Percentiles rank a stretch among this genome's conserved stretches.
phyloP scores from a whole-genome alignment of 371 early-diverging fungal species.

The Mucor plumbeus region DNA sequence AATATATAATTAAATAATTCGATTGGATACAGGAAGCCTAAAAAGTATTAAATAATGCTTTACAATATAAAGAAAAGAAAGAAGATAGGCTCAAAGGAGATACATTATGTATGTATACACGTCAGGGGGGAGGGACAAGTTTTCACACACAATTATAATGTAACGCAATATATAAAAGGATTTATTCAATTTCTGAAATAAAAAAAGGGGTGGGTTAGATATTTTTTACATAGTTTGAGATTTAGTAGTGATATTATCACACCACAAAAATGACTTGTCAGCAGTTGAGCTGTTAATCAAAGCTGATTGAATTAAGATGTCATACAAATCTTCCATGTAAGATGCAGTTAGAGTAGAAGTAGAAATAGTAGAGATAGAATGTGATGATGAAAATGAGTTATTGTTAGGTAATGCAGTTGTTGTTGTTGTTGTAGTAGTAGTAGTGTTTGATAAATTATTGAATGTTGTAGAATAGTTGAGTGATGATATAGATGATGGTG shows the following conservation, averaged over 20 bases:
- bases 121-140: too few relatives aligned
- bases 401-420: constrained; percentile 7
- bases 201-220: background rate
- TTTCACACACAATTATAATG: background rate
- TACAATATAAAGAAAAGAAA: too few relatives aligned
- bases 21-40: too few relatives aligned
- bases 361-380: background rate
- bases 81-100: too few relatives aligned
- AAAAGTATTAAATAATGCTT: too few relatives aligned
- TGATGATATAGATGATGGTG: background rate
- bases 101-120: too few relatives aligned
- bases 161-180: background rate
- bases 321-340: constrained; percentile 52
- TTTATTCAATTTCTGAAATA: background rate
- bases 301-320: constrained; percentile 48
- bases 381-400: background rate
- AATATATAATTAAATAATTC: too few relatives aligned
- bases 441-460: background rate
- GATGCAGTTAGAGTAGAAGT: constrained; percentile 21
- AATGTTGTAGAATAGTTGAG: background rate
- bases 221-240: constrained; percentile 18
- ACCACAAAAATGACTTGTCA: constrained; percentile 50
- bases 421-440: background rate
- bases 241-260: constrained; percentile 29
- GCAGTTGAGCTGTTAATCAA: constrained; percentile 29